Evolutionary conservation across 352 stramenopile species (phyloP).

Genomic region (Globisporangium okanoganense): DNA sequence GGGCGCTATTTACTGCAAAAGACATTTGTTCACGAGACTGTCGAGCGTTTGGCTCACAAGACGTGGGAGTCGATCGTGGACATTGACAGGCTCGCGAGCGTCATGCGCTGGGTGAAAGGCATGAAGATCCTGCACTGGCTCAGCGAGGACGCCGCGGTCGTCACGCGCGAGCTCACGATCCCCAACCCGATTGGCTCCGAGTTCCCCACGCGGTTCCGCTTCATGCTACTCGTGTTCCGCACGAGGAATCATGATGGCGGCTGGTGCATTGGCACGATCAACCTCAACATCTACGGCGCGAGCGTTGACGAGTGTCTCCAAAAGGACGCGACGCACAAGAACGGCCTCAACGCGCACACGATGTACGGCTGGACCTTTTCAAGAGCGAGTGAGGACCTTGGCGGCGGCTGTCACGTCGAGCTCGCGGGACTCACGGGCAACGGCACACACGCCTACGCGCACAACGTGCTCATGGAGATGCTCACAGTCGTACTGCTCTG

Average conservation of each 20-base stretch:
- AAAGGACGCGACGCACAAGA: slow-evolving; percentile 14
- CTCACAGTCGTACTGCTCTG: slow-evolving; percentile 28
- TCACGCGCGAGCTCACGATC: slow-evolving; percentile 24
- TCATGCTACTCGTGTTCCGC: slow-evolving; percentile 23
- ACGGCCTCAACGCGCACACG: slow-evolving; percentile 20
- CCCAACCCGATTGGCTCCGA: slow-evolving; percentile 14
- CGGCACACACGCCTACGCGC: slow-evolving; percentile 21
- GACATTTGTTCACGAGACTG: slow-evolving; percentile 21
- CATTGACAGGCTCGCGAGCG: slow-evolving; percentile 13
- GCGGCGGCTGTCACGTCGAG: slow-evolving; percentile 18
- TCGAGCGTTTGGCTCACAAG: slow-evolving; percentile 18
- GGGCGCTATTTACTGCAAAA: slow-evolving; percentile 36
- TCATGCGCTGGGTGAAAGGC: slow-evolving; percentile 33
- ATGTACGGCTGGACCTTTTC: slow-evolving; percentile 29
- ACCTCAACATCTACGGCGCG: slow-evolving; percentile 26
- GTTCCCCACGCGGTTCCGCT: slow-evolving; percentile 17
- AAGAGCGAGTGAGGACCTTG: background rate
- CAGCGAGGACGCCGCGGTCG: slow-evolving; percentile 17
- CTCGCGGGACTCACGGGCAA: slow-evolving; percentile 28
- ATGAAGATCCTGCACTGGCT: slow-evolving; percentile 46
- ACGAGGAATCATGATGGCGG: slow-evolving; percentile 6
- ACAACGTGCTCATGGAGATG: slow-evolving; percentile 35
- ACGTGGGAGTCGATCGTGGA: slow-evolving; percentile 28
- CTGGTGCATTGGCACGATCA: slow-evolving; percentile 20
- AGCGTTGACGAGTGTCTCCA: slow-evolving; percentile 20